Base-by-base conservation (phyloP, 1,284 basidiomycete species). In the Schizophyllum commune region DNA sequence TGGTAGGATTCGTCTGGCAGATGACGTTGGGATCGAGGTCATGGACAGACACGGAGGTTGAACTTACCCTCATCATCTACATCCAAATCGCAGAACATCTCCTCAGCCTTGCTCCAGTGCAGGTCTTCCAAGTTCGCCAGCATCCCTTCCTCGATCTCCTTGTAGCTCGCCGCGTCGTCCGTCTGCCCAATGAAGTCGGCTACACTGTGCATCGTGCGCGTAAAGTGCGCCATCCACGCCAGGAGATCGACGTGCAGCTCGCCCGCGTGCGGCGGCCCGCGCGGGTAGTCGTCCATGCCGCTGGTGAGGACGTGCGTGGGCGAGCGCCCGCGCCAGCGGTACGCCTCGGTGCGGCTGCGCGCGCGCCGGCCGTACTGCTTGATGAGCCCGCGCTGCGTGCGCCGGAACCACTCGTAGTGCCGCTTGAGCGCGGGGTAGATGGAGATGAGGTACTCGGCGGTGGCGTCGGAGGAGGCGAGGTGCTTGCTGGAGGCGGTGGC, bases 381-480 rank as follows among this genome's bases (percentile, higher is more conserved):
- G 68, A 98, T 91, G 72, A 96, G 92, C 8, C 94, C 94, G 8
- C 91, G 85, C 73, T 98, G 95, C 1, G 95, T 96, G 58, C 88
- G 85, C 32, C 94, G 84, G 83, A 97, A 97, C 95, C 95, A 98
- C 62, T 92, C 86, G 70, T 97, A 98, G 73, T 98, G 96, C 19
- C 91, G 83, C 66, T 91, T 91, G 13, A 97, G 80, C 4, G 91
- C 88, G 27, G 78, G 76, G 70, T 98, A 98, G 63, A 97, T 91
- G 3, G 85, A 86, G 56, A 79, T 82, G 56, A 97, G 80, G 75
- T 87, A 96, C 1, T 76, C 70, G 3, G 85, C 75, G 0, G 89
- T 89, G 9, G 88, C 77, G 20, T 83, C 78, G 1, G 83, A 83
- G 53, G 83, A 77, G 61, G 81, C 72, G 34, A 92, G 73, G 66